A percentile compares a stretch with the other conserved stretches of the same genome.
phyloP scores from a whole-genome alignment of 352 stramenopile genomes.

The Hyaloperonospora arabidopsidis region DNA sequence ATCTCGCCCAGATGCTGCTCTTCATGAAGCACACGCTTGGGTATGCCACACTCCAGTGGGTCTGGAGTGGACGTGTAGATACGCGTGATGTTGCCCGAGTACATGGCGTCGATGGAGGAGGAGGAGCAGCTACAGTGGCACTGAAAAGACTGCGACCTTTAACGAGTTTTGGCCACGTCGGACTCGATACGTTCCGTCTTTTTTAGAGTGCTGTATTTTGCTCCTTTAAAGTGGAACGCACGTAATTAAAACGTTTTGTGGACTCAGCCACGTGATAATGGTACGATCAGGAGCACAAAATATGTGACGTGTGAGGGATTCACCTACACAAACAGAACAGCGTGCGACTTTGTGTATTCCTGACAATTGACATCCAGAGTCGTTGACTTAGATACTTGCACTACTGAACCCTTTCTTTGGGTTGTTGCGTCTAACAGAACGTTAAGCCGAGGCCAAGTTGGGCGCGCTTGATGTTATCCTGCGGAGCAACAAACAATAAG shows the following conservation, averaged over 20 bases:
- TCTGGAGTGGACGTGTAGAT: conserved; percentile 71
- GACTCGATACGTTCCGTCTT: too few species aligned
- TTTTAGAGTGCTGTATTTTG: too few species aligned
- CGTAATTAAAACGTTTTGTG: too few species aligned
- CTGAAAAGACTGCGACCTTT: background rate
- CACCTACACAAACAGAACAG: too few species aligned
- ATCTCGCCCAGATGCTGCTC: conserved; percentile 76
- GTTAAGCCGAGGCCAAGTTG: conserved; percentile 80
- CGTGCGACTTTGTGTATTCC: too few species aligned
- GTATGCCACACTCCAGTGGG: conserved; percentile 53
- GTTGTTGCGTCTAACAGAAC: conserved; percentile 51
- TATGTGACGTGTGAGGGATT: too few species aligned
- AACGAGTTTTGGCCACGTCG: too few species aligned
- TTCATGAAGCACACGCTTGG: conserved; percentile 63
- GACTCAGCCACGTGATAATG: too few species aligned
- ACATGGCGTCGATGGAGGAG: conserved; percentile 30
- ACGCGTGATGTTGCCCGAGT: conserved; percentile 40
- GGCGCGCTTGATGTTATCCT: conserved; percentile 83
- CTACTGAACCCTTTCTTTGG: conserved; percentile 12
- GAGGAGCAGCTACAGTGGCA: too few species aligned
- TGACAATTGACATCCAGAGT: too few species aligned
- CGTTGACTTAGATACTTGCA: background rate
- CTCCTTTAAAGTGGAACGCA: too few species aligned
- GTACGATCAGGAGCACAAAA: too few species aligned
- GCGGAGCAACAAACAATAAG: conserved; percentile 1